These are phyloP conservation scores for Venturia oleaginea DNA, from an alignment of 2,329 filamentous ascomycete genomes.

Conservation along the genomic window DNA sequence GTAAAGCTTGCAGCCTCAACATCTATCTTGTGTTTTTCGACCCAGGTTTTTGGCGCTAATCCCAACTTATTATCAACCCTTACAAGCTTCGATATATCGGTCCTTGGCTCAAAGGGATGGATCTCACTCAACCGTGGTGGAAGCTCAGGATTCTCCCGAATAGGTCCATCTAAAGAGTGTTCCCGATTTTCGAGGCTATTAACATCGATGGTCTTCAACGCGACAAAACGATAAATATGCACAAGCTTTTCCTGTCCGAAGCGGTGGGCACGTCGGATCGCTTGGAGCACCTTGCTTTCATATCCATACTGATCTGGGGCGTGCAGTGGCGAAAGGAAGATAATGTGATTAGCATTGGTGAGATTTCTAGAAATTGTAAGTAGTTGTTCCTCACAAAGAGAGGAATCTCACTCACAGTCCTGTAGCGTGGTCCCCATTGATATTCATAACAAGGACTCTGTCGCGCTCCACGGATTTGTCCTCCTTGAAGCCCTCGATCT, in stretches of 20 bases:
- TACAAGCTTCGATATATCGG: not conserved
- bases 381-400: constrained; percentile 10
- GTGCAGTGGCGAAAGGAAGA: constrained; percentile 52
- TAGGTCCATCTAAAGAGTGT: not conserved
- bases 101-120: not conserved
- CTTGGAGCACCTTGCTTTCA: constrained; percentile 51
- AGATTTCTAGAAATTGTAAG: constrained; percentile 43
- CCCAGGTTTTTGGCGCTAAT: not conserved
- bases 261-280: constrained; percentile 50
- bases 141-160: not conserved
- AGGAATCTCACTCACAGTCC: constrained; percentile 42
- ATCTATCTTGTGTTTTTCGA: not conserved
- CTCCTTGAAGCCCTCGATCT: constrained; percentile 1
- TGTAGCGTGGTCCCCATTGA: constrained; percentile 48
- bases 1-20: not conserved
- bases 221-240: constrained; percentile 64
- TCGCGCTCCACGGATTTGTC: not conserved
- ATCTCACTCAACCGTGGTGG: not conserved
- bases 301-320: constrained; percentile 44
- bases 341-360: constrained; percentile 53
- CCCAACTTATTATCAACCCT: not conserved
- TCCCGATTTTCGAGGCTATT: constrained; percentile 39
- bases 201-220: constrained; percentile 56
- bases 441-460: constrained; percentile 47
- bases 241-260: constrained; percentile 50